Percentiles rank a stretch among this genome's conserved stretches.
Conservation (phyloP, 805 yeast genomes). For the Priceomyces medius region DNA sequence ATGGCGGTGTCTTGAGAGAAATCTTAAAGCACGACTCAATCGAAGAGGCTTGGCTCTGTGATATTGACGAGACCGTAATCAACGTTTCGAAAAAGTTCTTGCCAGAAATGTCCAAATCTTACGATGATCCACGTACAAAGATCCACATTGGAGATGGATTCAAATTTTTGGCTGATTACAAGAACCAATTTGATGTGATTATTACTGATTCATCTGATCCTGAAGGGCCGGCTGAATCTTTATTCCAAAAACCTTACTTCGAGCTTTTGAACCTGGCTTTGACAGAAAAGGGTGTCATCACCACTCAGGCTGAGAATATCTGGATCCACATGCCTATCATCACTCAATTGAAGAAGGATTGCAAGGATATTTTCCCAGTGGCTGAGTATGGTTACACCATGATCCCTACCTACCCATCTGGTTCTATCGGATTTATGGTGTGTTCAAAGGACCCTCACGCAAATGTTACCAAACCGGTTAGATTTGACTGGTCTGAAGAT, state of each 20-base stretch:
- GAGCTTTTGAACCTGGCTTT: slow-evolving; percentile 81
- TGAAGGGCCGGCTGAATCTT: slow-evolving; percentile 94
- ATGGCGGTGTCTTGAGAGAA: slow-evolving; percentile 97
- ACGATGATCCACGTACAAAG: slow-evolving; percentile 82
- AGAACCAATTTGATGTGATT: slow-evolving; percentile 88
- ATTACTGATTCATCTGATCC: slow-evolving; percentile 98
- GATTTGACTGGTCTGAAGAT: slow-evolving; percentile 56
- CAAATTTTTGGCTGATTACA: slow-evolving; percentile 81
- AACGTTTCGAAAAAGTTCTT: slow-evolving; percentile 80
- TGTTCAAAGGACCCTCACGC: slow-evolving; percentile 74
- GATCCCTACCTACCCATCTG: slow-evolving; percentile 96
- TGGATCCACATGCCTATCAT: slow-evolving; percentile 90
- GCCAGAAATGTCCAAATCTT: slow-evolving; percentile 84
- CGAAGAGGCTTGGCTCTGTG: slow-evolving; percentile 89
- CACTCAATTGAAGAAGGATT: slow-evolving; percentile 76
- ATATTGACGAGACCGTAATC: slow-evolving; percentile 92
- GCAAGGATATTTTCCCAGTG: slow-evolving; percentile 82
- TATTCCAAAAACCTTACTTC: slow-evolving; percentile 92
- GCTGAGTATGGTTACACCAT: slow-evolving; percentile 90
- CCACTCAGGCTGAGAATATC: slow-evolving; percentile 94
- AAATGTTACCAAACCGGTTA: slow-evolving; percentile 65
- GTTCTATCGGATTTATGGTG: slow-evolving; percentile 97
- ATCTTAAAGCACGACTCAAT: slow-evolving; percentile 83
- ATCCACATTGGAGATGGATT: slow-evolving; percentile 97
- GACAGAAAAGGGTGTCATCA: slow-evolving; percentile 85